These are phyloP conservation scores for Cercophora sp. DNA, from an alignment of 495 filamentous ascomycete genomes.

Conservation along the genomic window DNA sequence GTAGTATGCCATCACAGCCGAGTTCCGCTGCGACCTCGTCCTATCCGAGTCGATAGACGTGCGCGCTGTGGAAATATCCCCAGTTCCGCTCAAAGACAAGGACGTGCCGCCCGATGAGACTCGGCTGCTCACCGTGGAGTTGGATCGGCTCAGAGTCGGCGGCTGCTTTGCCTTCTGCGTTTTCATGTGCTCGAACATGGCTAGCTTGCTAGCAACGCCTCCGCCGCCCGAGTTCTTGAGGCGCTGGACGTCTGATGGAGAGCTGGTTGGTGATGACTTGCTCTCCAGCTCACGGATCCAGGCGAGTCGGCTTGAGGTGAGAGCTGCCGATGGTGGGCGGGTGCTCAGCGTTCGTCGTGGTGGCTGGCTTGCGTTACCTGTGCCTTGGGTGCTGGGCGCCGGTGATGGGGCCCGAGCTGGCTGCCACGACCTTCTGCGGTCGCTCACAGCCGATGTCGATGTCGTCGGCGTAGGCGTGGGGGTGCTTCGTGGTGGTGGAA, in stretches of 20 bases:
- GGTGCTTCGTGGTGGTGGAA: background rate
- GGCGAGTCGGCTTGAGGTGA: background rate
- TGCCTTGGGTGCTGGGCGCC: background rate
- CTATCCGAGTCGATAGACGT: background rate
- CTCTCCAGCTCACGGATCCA: constrained; percentile 1
- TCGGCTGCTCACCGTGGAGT: constrained; percentile 2
- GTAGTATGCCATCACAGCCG: constrained; percentile 3
- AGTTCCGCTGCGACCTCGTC: background rate
- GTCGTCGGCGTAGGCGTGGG: background rate
- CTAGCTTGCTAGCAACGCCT: background rate
- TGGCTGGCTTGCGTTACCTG: background rate
- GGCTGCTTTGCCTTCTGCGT: constrained; percentile 1
- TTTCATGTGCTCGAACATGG: constrained; percentile 4
- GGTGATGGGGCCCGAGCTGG: background rate
- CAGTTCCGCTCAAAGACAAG: background rate
- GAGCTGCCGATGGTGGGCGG: background rate
- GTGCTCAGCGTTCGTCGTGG: background rate
- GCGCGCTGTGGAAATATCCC: background rate
- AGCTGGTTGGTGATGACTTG: background rate
- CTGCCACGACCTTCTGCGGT: background rate
- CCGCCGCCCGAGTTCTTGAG: background rate
- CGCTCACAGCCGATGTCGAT: background rate
- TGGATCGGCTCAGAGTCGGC: background rate
- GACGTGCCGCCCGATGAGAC: background rate
- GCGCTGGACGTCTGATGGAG: background rate